Evolutionary conservation across 2,329 filamentous ascomycete species (phyloP).

Genomic region (Neofusicoccum cordaticola): DNA sequence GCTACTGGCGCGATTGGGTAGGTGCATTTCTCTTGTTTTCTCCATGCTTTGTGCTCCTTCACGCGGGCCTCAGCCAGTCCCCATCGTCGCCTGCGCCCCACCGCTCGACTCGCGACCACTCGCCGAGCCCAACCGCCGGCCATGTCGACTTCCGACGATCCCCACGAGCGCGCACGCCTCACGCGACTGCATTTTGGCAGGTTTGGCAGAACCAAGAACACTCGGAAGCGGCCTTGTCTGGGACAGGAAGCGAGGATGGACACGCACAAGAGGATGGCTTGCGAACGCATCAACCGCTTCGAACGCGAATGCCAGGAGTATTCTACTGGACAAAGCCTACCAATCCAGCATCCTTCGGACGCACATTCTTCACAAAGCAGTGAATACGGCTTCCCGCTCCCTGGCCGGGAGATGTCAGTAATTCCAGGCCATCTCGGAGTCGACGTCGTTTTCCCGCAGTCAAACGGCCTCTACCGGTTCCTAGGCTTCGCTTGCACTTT

Average conservation of each 20-base stretch:
- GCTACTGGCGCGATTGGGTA: constrained; percentile 99
- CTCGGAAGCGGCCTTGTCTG: neutral
- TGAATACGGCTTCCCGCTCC: neutral
- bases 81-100: neutral
- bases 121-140: constrained; percentile 1
- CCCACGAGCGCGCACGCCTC: neutral
- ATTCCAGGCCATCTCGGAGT: neutral
- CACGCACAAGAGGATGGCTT: neutral
- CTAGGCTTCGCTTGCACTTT: neutral
- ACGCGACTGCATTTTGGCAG: neutral
- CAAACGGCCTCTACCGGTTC: neutral
- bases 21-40: constrained; percentile 41
- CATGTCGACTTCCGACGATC: neutral
- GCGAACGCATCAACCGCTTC: neutral
- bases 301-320: neutral
- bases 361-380: neutral
- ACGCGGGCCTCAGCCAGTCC: neutral
- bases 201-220: neutral
- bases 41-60: neutral
- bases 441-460: neutral
- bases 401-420: neutral
- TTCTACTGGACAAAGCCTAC: neutral
- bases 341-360: neutral
- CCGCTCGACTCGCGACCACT: constrained; percentile 1
- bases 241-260: neutral